Conservation (phyloP, 2,329 filamentous ascomycete species). For the Hypoxylon rubiginosum region DNA sequence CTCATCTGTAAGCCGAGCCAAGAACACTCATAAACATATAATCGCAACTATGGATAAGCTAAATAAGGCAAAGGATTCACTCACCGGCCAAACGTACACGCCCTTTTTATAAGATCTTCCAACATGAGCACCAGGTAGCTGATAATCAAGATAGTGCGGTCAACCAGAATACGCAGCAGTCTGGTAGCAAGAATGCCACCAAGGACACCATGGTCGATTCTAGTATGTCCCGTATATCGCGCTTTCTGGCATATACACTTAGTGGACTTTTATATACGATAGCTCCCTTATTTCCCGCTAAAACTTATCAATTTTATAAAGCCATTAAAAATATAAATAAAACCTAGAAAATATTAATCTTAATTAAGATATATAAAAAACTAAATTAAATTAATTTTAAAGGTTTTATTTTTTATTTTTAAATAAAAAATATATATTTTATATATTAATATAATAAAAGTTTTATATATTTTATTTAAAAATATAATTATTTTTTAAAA, state of each 20-base stretch:
- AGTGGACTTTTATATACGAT: no score
- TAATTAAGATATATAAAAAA: no score
- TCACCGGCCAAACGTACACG: conserved; percentile 50
- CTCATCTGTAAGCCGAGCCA: not conserved
- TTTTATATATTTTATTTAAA: no score
- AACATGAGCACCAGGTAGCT: not conserved
- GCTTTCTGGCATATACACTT: not conserved
- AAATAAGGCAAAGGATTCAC: conserved; percentile 50
- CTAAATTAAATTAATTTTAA: no score
- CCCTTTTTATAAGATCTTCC: not conserved
- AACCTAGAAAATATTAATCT: no score
- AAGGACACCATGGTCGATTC: conserved; percentile 53
- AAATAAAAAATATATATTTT: no score
- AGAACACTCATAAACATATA: not conserved
- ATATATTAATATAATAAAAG: no score
- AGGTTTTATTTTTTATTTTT: no score
- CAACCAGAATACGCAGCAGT: conserved; percentile 49
- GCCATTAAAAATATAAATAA: no score
- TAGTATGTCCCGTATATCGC: conserved; percentile 41
- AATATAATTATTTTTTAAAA: no score
- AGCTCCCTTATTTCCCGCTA: no score
- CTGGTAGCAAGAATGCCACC: conserved; percentile 49
- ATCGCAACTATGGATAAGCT: conserved; percentile 49
- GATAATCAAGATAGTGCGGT: conserved; percentile 42
- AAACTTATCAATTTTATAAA: no score